Evolutionary conservation across 257 asterid species (phyloP), one percentile per base, ranked within the genome.

Genomic region (Verbascum thapsus): DNA sequence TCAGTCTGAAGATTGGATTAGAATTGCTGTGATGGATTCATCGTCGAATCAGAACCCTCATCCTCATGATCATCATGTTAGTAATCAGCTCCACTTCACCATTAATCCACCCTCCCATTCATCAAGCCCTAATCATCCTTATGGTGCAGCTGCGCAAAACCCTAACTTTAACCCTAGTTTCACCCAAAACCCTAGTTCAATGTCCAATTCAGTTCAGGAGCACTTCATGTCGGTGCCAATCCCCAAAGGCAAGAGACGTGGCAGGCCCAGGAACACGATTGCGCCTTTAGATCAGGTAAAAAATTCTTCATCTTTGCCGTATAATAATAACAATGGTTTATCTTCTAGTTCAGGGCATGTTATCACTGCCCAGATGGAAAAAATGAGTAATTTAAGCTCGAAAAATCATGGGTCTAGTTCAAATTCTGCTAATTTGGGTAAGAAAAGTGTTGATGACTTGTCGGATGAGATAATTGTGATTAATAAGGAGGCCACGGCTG

Each of bases 381-480:
- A 53, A 70, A 57, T 80, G 22, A 71, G 66, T 40, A 67, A 49
- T 43, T 69, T 69, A 26, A 38, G 45, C n/a, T 8, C 72, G 13
- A 74, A 20, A 64, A 74, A 42, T 41, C 64, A 26, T 10, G 70
- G 61, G 10, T 49, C 66, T 64, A 66, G 61, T 78, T 63, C 69
- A n/a, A 50, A 48, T 44, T 53, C 64, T 38, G 58, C 61, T 35
- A 54, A 44, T 69, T 26, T 37, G 15, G 38, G 65, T 11, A 68
- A 72, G 66, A 76, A 63, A 76, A 70, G 34, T 48, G 71, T 64
- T 40, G 76, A 74, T 40, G 95, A 82, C 69, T 72, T 78, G 50
- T 83, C 81, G 0, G 98, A 94, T 51, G 99, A 94, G 78, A 94
- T 94, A 59, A 90, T 94, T 39, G 99, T 94, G 68, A 90, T 94